These are phyloP conservation scores for Pseudogymnoascus destructans DNA, from an alignment of 2,329 filamentous ascomycete species.

Conservation along the genomic window DNA sequence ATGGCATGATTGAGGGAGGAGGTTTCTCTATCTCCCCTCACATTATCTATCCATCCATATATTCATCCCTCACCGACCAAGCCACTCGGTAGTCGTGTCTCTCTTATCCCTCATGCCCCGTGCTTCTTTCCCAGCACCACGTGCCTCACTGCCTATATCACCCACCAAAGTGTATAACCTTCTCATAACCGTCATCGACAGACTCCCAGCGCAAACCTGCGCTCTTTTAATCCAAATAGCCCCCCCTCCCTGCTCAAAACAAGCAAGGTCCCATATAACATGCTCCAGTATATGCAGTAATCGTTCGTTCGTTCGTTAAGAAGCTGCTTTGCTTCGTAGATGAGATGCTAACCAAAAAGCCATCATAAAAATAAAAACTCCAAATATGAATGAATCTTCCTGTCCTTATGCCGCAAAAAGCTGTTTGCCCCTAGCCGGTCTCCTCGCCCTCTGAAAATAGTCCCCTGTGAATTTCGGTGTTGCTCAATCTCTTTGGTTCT, in stretches of 20 bases:
- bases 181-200: neutral
- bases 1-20: neutral
- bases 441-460: neutral
- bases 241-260: neutral
- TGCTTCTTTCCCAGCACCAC: neutral
- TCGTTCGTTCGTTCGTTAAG: neutral
- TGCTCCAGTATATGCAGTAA: neutral
- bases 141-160: neutral
- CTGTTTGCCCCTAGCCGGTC: neutral
- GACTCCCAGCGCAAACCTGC: neutral
- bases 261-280: neutral
- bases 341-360: neutral
- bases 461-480: neutral
- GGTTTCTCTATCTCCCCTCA: neutral
- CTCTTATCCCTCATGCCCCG: neutral
- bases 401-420: neutral
- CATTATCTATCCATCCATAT: neutral
- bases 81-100: neutral
- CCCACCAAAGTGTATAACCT: neutral
- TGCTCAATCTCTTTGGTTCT: conserved; percentile 7
- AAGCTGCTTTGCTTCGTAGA: neutral
- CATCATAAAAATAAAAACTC: neutral
- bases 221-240: neutral
- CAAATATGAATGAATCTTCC: neutral
- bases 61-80: neutral